Evolutionary conservation across 2,329 filamentous ascomycete genomes (phyloP).

Genomic region (Fusarium sp.): DNA sequence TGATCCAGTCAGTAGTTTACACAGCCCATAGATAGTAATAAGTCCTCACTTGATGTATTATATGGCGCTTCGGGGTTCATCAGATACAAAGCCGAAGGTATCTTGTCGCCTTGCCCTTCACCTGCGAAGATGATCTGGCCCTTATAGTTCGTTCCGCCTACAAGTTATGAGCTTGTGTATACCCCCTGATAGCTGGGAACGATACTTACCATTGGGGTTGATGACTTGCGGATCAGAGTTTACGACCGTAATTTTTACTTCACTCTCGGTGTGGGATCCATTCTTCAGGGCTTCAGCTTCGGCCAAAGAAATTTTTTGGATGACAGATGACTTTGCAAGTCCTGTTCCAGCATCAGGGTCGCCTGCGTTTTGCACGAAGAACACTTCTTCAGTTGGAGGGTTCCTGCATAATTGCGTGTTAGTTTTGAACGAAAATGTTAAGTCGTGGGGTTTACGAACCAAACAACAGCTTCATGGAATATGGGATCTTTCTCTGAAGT

Average conservation of each 20-base stretch:
- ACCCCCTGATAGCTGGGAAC: too few relatives aligned
- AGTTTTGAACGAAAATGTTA: not conserved
- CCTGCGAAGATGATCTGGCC: constrained; percentile 58
- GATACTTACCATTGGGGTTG: constrained; percentile 57
- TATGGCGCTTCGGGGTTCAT: constrained; percentile 52
- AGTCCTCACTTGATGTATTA: constrained; percentile 55
- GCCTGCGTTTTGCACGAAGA: constrained; percentile 63
- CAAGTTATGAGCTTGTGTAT: too few relatives aligned
- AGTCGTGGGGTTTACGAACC: constrained; percentile 36
- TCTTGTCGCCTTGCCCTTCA: constrained; percentile 57
- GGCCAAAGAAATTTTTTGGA: constrained; percentile 58
- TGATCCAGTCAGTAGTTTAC: not conserved
- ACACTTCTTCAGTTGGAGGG: constrained; percentile 58
- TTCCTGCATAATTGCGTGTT: constrained; percentile 35
- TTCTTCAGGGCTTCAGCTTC: constrained; percentile 48
- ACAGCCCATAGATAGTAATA: rapidly evolving
- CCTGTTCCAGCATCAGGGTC: constrained; percentile 56
- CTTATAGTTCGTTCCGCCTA: constrained; percentile 59
- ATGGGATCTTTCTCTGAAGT: constrained; percentile 54
- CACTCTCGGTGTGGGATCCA: constrained; percentile 26
- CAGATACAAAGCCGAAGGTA: constrained; percentile 37
- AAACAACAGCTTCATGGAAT: constrained; percentile 65
- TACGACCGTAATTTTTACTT: constrained; percentile 54
- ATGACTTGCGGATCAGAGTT: constrained; percentile 53
- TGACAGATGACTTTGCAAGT: constrained; percentile 58